These are phyloP conservation scores for Epichloe glyceriae DNA, from an alignment of 2,329 filamentous ascomycete genomes.

Conservation along the genomic window DNA sequence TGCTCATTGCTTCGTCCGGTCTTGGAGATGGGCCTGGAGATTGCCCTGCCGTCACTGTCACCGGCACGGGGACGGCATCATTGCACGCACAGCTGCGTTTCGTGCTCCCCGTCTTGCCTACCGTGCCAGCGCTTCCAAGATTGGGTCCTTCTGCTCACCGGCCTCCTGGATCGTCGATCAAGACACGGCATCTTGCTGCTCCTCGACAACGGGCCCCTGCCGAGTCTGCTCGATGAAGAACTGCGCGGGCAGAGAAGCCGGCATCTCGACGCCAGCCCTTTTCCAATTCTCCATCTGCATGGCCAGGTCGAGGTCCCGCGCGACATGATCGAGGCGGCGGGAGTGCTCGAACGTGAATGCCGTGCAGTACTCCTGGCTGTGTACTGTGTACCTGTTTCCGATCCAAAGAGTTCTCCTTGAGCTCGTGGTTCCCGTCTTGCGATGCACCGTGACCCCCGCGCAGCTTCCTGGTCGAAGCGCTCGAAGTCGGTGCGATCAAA, in stretches of 20 bases:
- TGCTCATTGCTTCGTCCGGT: too few species aligned
- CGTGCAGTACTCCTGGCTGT: constrained; percentile 4
- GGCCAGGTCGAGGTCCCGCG: neutral
- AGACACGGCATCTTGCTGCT: neutral
- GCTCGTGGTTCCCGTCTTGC: constrained; percentile 1
- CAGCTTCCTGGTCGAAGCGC: constrained; percentile 8
- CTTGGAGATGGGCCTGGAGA: too few species aligned
- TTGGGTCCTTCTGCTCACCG: neutral
- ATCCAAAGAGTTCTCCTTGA: constrained; percentile 4
- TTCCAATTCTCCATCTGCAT: constrained; percentile 5
- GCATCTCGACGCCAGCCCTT: constrained; percentile 3
- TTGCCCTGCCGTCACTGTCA: neutral
- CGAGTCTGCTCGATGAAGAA: neutral
- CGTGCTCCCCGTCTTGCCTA: neutral
- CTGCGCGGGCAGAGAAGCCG: constrained; percentile 2
- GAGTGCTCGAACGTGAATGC: constrained; percentile 7
- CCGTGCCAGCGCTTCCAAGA: neutral
- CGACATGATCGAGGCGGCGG: constrained; percentile 2
- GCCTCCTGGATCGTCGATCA: neutral
- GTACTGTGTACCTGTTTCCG: constrained; percentile 1
- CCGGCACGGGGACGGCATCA: too few species aligned
- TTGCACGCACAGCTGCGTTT: neutral
- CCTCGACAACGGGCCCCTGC: neutral
- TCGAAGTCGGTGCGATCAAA: constrained; percentile 11
- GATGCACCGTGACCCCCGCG: constrained; percentile 3